phyloP scores from a whole-genome alignment of 2,329 filamentous ascomycete species.

The Septoria linicola region DNA sequence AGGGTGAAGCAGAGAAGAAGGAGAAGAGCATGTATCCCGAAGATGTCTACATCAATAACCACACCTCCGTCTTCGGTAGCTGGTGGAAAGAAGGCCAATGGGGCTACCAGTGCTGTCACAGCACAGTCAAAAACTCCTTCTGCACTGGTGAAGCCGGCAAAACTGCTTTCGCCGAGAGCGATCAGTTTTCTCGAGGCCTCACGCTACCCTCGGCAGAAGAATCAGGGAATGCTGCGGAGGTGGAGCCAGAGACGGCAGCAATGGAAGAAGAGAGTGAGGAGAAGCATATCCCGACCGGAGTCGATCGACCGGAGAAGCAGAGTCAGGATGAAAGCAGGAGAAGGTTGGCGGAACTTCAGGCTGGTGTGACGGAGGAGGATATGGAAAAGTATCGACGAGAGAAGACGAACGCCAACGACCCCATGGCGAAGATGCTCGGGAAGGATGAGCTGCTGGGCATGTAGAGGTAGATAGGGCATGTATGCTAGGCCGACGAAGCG shows the following conservation, averaged over 20 bases:
- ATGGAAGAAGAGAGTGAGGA: conserved; percentile 44
- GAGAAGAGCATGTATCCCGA: conserved; percentile 91
- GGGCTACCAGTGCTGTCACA: conserved; percentile 96
- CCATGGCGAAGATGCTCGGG: conserved; percentile 79
- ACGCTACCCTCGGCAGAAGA: conserved; percentile 40
- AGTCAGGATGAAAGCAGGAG: conserved; percentile 60
- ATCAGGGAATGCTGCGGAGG: conserved; percentile 31
- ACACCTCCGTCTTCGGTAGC: conserved; percentile 89
- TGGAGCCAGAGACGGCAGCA: conserved; percentile 44
- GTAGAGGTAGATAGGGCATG: background rate
- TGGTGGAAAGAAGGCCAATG: conserved; percentile 97
- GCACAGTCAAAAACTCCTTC: conserved; percentile 91
- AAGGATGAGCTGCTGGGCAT: conserved; percentile 63
- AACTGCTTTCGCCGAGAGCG: conserved; percentile 73
- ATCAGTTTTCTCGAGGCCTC: conserved; percentile 55
- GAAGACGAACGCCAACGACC: conserved; percentile 71
- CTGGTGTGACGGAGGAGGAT: conserved; percentile 76
- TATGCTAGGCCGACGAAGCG: conserved; percentile 14
- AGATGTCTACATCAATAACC: conserved; percentile 85
- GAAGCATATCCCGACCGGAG: conserved; percentile 47
- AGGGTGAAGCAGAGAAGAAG: conserved; percentile 73
- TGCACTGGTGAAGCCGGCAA: conserved; percentile 92
- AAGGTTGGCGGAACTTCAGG: conserved; percentile 74
- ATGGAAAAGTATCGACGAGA: conserved; percentile 82
- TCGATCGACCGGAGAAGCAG: conserved; percentile 43